Evolutionary conservation across 2,329 filamentous ascomycete genomes (phyloP), one percentile per base, ranked within the genome.

Genomic region (Colletotrichum caudatum): DNA sequence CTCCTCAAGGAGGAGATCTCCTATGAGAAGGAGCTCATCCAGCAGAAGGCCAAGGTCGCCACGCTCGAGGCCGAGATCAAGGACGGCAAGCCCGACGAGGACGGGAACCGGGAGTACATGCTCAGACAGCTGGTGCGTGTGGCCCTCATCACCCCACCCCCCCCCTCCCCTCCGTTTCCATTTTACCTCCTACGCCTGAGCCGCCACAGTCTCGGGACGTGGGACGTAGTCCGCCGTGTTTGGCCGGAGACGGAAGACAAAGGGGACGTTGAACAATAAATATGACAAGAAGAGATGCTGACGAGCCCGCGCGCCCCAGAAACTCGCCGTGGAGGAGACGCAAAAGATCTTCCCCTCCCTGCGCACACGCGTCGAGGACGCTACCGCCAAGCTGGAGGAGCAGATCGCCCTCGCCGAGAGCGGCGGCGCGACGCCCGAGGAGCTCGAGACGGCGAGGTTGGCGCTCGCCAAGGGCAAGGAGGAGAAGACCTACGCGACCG

Each of bases 1-100:
- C 89, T 98, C 59, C 89, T 97, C 75, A 98, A 97, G 82, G 96
- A 99, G 82, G 94, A 98, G 81, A 86, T 88, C 50, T 95, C 92
- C 77, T 98, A 99, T 84, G 92, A 95, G 85, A 92, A 92, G 79
- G 96, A 99, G 81, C 88, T 95, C 26, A 85, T 88, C 74, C 86
- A 91, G 74, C 95, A 98, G 80, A 87, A 93, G 76, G 87, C 88
- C 73, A 89, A 92, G 68, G 88, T 97, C 74, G 84, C 88, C 80
- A 89, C 90, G 79, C 86, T 97, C 23, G 87, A 91, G 80, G 84
- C 86, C 56, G 90, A 92, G 76, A 80, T 89, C 41, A 80, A 85
- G 53, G 81, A 78, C n/a, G 83, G 81, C 35, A 80, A 82, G 4
- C 83, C 81, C 20, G 85, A 88, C 64, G 87, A 88, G 11, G 92